Evolutionary conservation across 2,329 filamentous ascomycete species (phyloP).

Genomic region (Fusarium sp.): DNA sequence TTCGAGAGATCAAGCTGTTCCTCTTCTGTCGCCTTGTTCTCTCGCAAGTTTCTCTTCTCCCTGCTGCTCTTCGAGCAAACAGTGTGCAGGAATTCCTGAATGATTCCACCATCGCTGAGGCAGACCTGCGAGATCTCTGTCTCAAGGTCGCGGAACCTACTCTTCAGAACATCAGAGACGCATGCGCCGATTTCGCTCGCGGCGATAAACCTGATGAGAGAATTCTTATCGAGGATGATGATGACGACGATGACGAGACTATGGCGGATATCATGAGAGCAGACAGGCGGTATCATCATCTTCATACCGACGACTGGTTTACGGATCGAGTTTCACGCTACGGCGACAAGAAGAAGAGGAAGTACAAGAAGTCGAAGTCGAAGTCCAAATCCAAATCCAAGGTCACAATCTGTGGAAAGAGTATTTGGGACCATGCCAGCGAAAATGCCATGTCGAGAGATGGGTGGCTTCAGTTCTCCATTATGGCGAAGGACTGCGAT

Average conservation of each 20-base stretch:
- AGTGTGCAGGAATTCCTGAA: conserved; percentile 45
- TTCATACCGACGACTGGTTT: conserved; percentile 43
- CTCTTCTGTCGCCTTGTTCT: conserved; percentile 46
- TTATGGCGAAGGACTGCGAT: conserved; percentile 47
- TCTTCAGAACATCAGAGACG: conserved; percentile 46
- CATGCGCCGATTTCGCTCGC: conserved; percentile 47
- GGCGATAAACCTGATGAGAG: conserved; percentile 36
- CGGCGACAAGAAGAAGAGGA: conserved; percentile 1
- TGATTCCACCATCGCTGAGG: conserved; percentile 40
- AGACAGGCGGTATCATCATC: conserved; percentile 29
- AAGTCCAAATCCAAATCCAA: conserved; percentile 37
- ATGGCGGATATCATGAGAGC: conserved; percentile 35
- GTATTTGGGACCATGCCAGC: conserved; percentile 47
- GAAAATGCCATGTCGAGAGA: conserved; percentile 47
- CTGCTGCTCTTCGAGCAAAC: conserved; percentile 40
- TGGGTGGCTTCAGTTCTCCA: conserved; percentile 48
- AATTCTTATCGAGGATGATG: background rate
- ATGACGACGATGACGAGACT: conserved; percentile 16
- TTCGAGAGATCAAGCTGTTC: conserved; percentile 45
- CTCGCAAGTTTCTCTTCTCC: conserved; percentile 42
- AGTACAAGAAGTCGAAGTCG: conserved; percentile 7
- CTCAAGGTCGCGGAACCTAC: conserved; percentile 44
- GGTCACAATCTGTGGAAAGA: conserved; percentile 43
- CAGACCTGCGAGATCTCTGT: conserved; percentile 45
- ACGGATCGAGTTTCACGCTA: conserved; percentile 5